These are phyloP conservation scores for Acidomyces sp. DNA, from an alignment of 495 filamentous ascomycete genomes.

Conservation along the genomic window DNA sequence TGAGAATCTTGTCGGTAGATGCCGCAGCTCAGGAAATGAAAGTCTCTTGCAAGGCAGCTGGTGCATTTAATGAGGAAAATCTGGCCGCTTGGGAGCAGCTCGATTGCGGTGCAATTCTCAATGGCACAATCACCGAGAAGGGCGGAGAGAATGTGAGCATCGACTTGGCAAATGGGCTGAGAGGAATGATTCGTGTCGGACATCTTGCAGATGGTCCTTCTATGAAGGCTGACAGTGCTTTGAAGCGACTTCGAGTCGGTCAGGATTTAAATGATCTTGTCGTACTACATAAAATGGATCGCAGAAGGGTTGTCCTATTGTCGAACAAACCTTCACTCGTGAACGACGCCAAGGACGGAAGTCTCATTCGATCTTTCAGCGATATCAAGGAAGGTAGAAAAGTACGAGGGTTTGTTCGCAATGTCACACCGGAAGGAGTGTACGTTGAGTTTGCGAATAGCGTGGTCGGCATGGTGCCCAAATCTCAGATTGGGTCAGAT, in stretches of 20 bases:
- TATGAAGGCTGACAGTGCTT: conserved; percentile 55
- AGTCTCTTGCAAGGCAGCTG: conserved; percentile 86
- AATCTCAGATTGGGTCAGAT: conserved; percentile 57
- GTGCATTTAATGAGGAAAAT: conserved; percentile 58
- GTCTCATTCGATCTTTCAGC: conserved; percentile 51
- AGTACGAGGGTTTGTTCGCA: conserved; percentile 72
- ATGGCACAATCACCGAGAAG: conserved; percentile 73
- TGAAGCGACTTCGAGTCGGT: conserved; percentile 68
- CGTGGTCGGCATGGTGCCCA: conserved; percentile 63
- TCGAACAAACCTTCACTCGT: conserved; percentile 71
- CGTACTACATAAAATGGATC: conserved; percentile 63
- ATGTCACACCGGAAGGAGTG: conserved; percentile 59
- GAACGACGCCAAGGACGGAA: conserved; percentile 53
- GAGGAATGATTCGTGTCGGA: conserved; percentile 57
- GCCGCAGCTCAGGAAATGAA: conserved; percentile 53
- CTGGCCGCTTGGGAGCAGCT: conserved; percentile 60
- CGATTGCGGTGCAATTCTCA: conserved; percentile 54
- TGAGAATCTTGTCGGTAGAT: conserved; percentile 70
- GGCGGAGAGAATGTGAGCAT: conserved; percentile 64
- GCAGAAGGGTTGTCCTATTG: conserved; percentile 56
- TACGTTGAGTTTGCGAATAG: conserved; percentile 76
- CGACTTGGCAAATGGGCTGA: conserved; percentile 57
- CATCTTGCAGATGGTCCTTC: conserved; percentile 73
- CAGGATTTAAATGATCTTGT: conserved; percentile 73
- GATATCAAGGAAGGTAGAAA: conserved; percentile 53